phyloP scores from a whole-genome alignment of 2,329 filamentous ascomycete genomes.

The Pseudocercospora pini-densiflorae region DNA sequence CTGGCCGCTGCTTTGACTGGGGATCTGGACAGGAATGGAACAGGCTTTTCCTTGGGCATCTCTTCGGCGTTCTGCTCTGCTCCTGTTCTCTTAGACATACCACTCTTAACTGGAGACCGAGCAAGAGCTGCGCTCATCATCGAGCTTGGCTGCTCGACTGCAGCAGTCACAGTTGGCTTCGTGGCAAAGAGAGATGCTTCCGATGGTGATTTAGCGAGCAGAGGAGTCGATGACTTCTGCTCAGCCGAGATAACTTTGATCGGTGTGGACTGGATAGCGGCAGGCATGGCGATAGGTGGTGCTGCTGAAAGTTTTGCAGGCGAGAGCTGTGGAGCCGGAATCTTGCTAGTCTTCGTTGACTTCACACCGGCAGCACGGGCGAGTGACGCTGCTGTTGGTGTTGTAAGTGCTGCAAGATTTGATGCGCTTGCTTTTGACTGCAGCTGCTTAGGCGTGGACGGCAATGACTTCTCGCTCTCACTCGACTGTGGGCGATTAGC shows the following conservation, averaged over 20 bases:
- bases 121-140: slow-evolving; percentile 33
- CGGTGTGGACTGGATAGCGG: background rate
- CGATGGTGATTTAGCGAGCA: slow-evolving; percentile 38
- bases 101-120: slow-evolving; percentile 34
- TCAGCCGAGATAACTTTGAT: slow-evolving; percentile 12
- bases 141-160: slow-evolving; percentile 22
- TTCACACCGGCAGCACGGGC: slow-evolving; percentile 63
- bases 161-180: background rate
- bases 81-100: slow-evolving; percentile 15
- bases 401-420: slow-evolving; percentile 65
- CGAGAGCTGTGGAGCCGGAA: slow-evolving; percentile 35
- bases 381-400: slow-evolving; percentile 77
- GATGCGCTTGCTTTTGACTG: slow-evolving; percentile 48
- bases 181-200: slow-evolving; percentile 32
- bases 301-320: slow-evolving; percentile 28
- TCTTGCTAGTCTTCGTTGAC: slow-evolving; percentile 43
- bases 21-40: slow-evolving; percentile 36
- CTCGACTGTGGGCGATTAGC: slow-evolving; percentile 61
- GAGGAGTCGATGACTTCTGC: slow-evolving; percentile 25
- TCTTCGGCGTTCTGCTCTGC: background rate
- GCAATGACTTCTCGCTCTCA: slow-evolving; percentile 48
- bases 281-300: slow-evolving; percentile 6
- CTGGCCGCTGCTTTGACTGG: slow-evolving; percentile 34
- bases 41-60: slow-evolving; percentile 20
- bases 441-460: slow-evolving; percentile 50